Evolutionary conservation across 371 early-diverging fungal genomes (phyloP).

Genomic region (Basidiobolus heterosporus): DNA sequence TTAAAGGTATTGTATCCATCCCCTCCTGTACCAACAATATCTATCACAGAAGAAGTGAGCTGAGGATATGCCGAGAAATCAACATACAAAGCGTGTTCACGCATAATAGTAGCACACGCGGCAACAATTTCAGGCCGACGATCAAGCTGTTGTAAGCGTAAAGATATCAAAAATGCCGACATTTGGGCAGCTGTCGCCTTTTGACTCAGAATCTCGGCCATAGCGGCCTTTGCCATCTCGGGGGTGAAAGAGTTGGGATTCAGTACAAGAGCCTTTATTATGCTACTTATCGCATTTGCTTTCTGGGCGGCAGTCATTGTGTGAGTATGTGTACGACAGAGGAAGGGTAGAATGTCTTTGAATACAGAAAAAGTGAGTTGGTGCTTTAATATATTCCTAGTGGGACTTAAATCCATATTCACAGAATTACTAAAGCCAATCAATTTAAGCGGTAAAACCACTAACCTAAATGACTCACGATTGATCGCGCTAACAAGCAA

Average conservation of each 20-base stretch:
- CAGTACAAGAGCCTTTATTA: constrained; percentile 18
- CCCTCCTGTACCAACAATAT: constrained; percentile 97
- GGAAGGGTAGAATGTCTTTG: too few species aligned
- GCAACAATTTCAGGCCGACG: constrained; percentile 63
- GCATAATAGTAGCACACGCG: constrained; percentile 50
- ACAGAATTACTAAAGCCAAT: too few species aligned
- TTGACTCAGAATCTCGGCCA: constrained; percentile 60
- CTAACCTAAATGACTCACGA: too few species aligned
- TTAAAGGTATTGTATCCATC: constrained; percentile 94
- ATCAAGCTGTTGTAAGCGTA: constrained; percentile 54
- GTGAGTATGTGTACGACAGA: too few species aligned
- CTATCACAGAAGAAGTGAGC: constrained; percentile 37
- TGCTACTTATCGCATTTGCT: too few species aligned
- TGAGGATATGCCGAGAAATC: constrained; percentile 19
- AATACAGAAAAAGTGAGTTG: too few species aligned
- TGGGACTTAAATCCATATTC: too few species aligned
- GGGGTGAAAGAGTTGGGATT: constrained; percentile 46
- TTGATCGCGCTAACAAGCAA: too few species aligned
- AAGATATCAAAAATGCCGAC: constrained; percentile 62
- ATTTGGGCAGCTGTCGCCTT: constrained; percentile 64
- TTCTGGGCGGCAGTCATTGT: too few species aligned
- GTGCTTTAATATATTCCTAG: too few species aligned
- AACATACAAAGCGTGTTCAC: constrained; percentile 33
- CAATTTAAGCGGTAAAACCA: too few species aligned
- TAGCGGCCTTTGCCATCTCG: constrained; percentile 38